A percentile compares a stretch with the other conserved stretches of the same genome.
phyloP scores from a whole-genome alignment of 2,329 filamentous ascomycete genomes.

The Fusarium cyanostomum region DNA sequence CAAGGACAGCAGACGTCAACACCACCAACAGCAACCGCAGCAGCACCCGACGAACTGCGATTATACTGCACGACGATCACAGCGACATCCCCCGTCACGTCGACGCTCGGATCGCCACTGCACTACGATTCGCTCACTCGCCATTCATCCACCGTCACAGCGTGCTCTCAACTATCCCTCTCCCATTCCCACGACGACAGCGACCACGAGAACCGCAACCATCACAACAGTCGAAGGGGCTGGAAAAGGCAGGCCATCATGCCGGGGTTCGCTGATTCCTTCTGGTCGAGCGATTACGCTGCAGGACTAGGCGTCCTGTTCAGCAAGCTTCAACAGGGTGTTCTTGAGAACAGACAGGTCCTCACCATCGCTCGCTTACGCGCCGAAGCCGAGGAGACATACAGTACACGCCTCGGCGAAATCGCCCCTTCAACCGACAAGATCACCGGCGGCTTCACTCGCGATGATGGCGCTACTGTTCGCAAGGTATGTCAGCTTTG shows the following conservation, averaged over 20 bases:
- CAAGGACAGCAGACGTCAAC: slow-evolving; percentile 11
- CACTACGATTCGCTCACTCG: slow-evolving; percentile 20
- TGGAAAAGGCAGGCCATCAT: slow-evolving; percentile 60
- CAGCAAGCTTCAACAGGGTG: slow-evolving; percentile 94
- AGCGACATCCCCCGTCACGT: slow-evolving; percentile 18
- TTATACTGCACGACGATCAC: slow-evolving; percentile 24
- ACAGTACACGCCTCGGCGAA: slow-evolving; percentile 81
- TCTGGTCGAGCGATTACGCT: slow-evolving; percentile 98
- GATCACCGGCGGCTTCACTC: slow-evolving; percentile 82
- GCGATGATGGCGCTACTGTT: slow-evolving; percentile 95
- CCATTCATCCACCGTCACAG: slow-evolving; percentile 16
- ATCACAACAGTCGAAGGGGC: slow-evolving; percentile 33
- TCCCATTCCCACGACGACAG: slow-evolving; percentile 13
- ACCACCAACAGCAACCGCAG: slow-evolving; percentile 18
- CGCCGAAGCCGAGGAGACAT: slow-evolving; percentile 92
- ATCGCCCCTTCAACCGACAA: slow-evolving; percentile 86
- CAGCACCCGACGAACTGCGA: slow-evolving; percentile 9
- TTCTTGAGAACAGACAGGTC: slow-evolving; percentile 93
- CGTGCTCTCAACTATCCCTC: slow-evolving; percentile 20
- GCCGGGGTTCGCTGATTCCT: slow-evolving; percentile 92
- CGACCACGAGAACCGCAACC: slow-evolving; percentile 14
- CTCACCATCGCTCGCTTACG: slow-evolving; percentile 91
- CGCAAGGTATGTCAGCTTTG: slow-evolving; percentile 73
- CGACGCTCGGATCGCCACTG: slow-evolving; percentile 9
- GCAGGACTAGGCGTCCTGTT: slow-evolving; percentile 94